phyloP scores from a whole-genome alignment of 2,329 filamentous ascomycete genomes.

The Ilyonectria destructans region DNA sequence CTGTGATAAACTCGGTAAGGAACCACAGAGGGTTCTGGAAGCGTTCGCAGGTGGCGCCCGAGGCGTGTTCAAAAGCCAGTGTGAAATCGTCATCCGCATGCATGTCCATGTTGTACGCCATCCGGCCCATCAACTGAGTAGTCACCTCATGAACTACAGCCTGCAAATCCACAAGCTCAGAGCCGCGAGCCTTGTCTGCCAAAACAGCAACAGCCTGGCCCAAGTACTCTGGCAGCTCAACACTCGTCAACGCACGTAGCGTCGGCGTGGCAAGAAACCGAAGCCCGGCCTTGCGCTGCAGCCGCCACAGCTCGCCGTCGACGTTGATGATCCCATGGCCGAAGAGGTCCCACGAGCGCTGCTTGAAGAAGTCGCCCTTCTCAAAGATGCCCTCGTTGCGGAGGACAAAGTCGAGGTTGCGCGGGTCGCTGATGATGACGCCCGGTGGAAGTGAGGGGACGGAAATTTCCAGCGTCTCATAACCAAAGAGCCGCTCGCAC shows the following conservation, averaged over 20 bases:
- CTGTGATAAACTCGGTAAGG: slow-evolving; percentile 69
- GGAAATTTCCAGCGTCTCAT: slow-evolving; percentile 74
- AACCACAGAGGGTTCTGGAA: slow-evolving; percentile 79
- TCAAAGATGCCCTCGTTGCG: slow-evolving; percentile 73
- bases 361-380: slow-evolving; percentile 76
- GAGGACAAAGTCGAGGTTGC: slow-evolving; percentile 75
- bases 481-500: slow-evolving; percentile 70
- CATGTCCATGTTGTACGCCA: slow-evolving; percentile 81
- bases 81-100: slow-evolving; percentile 74
- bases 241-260: slow-evolving; percentile 70
- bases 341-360: slow-evolving; percentile 74
- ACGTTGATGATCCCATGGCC: slow-evolving; percentile 79
- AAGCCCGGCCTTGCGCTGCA: slow-evolving; percentile 75
- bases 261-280: slow-evolving; percentile 73
- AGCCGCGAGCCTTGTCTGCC: slow-evolving; percentile 46
- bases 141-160: slow-evolving; percentile 76
- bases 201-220: slow-evolving; percentile 60
- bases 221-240: slow-evolving; percentile 71
- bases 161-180: slow-evolving; percentile 68
- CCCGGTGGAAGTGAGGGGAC: slow-evolving; percentile 76
- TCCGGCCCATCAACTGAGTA: slow-evolving; percentile 77
- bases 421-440: slow-evolving; percentile 75
- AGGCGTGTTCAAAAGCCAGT: slow-evolving; percentile 74
- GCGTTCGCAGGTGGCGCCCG: slow-evolving; percentile 71
- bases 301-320: slow-evolving; percentile 75